Evolutionary conservation across 2,329 filamentous ascomycete genomes (phyloP), one percentile per base, ranked within the genome.

Genomic region (Fonsecaea multimorphosa): DNA sequence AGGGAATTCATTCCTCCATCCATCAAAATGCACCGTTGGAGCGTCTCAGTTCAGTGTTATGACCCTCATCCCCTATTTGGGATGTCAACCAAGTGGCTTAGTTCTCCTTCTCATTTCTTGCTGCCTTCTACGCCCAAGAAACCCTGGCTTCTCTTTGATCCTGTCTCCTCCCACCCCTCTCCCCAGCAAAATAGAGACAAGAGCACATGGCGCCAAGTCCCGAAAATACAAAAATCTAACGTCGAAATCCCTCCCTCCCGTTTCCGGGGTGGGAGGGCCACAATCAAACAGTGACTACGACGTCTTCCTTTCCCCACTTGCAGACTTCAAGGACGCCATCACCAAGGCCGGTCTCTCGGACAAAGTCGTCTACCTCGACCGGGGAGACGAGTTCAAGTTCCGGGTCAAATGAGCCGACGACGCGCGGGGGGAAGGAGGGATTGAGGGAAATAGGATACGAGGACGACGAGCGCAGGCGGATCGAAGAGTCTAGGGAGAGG

Each of bases 361-460:
- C 1, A 82, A 82, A 70, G 85, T 89, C 2, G 83, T 89, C 3
- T 88, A 88, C 78, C 73, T 89, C 63, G 85, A 89, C 71, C 77
- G 85, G 14, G 83, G 82, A 53, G 86, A 88, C 70, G 78, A 85
- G 69, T 88, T 84, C 71, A 78, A 77, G 63, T 89, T 88, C 69
- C 78, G 74, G 38, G 85, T 87, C 12, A 60, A 31, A 2, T 36
- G 19, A 49, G 22, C 11, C 19, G 29, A 31, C 29, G 29, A 31
- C 40, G 40, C n/a, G n/a, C n/a, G n/a, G n/a, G n/a, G 6, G 40
- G 40, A 7, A 19, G 40, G 40, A 44, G 16, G n/a, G 40, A 31
- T 31, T n/a, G n/a, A n/a, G n/a, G n/a, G n/a, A n/a, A n/a, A n/a
- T n/a, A n/a, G n/a, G n/a, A n/a, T n/a, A n/a, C n/a, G n/a, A n/a